A percentile compares a stretch with the other conserved stretches of the same genome.
These are phyloP conservation scores for Spiraea crenata DNA, from an alignment of 331 rosid genomes.

Conservation along the genomic window DNA sequence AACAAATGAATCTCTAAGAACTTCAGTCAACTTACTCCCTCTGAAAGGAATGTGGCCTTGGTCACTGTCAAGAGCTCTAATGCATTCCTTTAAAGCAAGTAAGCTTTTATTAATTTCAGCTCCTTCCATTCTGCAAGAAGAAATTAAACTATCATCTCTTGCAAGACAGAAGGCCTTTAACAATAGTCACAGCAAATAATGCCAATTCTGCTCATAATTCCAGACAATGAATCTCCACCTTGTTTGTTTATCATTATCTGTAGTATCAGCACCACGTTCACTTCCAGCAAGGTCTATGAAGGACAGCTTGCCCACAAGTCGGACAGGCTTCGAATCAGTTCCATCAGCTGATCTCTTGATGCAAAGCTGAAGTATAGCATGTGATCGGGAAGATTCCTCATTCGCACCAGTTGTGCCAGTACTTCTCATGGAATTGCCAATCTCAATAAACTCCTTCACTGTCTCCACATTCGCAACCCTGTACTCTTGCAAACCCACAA, in stretches of 20 bases:
- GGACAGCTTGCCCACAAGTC: conserved; percentile 72
- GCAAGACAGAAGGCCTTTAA: conserved; percentile 12
- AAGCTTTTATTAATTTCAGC: conserved; percentile 89
- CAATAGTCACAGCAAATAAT: neutral
- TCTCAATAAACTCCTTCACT: conserved; percentile 66
- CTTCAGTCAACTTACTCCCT: conserved; percentile 91
- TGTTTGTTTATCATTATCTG: conserved; percentile 75
- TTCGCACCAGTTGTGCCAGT: conserved; percentile 85
- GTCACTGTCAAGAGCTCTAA: conserved; percentile 75
- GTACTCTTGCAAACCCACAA: conserved; percentile 83
- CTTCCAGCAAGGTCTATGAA: conserved; percentile 92
- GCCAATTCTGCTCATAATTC: conserved; percentile 6
- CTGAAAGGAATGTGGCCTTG: conserved; percentile 91
- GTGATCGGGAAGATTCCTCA: conserved; percentile 87
- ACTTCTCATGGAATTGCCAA: conserved; percentile 70
- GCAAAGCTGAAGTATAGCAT: conserved; percentile 84
- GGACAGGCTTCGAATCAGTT: conserved; percentile 60
- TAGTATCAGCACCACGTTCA: conserved; percentile 85
- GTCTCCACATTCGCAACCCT: conserved; percentile 62
- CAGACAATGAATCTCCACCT: conserved; percentile 38
- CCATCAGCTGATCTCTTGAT: conserved; percentile 65
- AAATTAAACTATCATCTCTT: conserved; percentile 7
- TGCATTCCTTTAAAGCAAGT: conserved; percentile 80
- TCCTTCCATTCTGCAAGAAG: conserved; percentile 70
- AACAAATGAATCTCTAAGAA: conserved; percentile 79